Evolutionary conservation across 306 rosid species (phyloP).

Genomic region (Glycine soja): DNA sequence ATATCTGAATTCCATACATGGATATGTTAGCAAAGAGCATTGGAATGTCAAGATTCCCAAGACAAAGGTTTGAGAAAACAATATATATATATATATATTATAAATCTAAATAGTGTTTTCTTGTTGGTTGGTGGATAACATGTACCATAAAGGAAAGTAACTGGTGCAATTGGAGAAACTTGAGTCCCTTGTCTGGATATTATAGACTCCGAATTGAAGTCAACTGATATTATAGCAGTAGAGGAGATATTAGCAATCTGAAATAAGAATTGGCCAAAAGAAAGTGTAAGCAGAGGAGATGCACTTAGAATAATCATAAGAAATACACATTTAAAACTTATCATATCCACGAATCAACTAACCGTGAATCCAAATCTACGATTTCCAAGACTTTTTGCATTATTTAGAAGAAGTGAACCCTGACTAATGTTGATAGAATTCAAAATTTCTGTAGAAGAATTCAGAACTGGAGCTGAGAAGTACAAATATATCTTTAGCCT

Average conservation of each 20-base stretch:
- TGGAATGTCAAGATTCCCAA: constrained; percentile 15
- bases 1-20: constrained; percentile 67
- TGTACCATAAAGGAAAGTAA: constrained; percentile 83
- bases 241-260: constrained; percentile 71
- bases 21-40: constrained; percentile 33
- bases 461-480: constrained; percentile 78
- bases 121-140: constrained; percentile 31
- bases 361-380: constrained; percentile 88
- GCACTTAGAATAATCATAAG: constrained; percentile 32
- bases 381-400: constrained; percentile 55
- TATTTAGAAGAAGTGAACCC: constrained; percentile 66
- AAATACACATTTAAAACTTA: constrained; percentile 13
- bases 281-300: constrained; percentile 43
- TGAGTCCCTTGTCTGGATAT: constrained; percentile 80
- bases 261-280: constrained; percentile 42
- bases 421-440: constrained; percentile 64
- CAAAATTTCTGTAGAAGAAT: constrained; percentile 75
- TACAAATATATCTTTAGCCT: constrained; percentile 72
- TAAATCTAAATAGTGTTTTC: constrained; percentile 19
- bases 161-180: constrained; percentile 74
- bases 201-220: constrained; percentile 64
- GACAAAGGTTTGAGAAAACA: background rate
- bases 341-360: constrained; percentile 48
- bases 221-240: constrained; percentile 66
- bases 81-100: background rate